Conservation (phyloP, 192 early-diverging fungal species). For the Podila clonocystis region DNA sequence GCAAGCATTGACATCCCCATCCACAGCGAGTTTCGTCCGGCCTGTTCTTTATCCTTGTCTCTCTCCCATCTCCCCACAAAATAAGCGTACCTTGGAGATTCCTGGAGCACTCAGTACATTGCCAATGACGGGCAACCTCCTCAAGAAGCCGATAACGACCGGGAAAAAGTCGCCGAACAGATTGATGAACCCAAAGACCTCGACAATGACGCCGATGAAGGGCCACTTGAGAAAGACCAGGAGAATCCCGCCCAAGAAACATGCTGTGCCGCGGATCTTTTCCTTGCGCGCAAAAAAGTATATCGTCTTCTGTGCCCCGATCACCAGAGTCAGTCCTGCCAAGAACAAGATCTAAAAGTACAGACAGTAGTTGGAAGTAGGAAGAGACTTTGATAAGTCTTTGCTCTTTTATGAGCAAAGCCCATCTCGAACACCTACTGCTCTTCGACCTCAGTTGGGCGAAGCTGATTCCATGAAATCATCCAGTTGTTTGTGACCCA, state of each 20-base stretch:
- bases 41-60: too few relatives aligned
- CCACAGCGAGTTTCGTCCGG: too few relatives aligned
- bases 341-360: constrained; percentile 86
- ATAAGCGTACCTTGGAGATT: constrained; percentile 71
- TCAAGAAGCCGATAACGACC: constrained; percentile 87
- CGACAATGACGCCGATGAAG: constrained; percentile 87
- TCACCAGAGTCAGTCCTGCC: constrained; percentile 87
- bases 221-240: constrained; percentile 93
- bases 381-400: too few relatives aligned
- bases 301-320: constrained; percentile 87
- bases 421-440: too few relatives aligned
- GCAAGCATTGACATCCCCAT: too few relatives aligned
- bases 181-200: constrained; percentile 96
- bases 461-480: too few relatives aligned
- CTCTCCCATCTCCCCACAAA: neutral
- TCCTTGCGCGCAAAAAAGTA: constrained; percentile 87
- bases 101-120: constrained; percentile 85
- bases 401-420: too few relatives aligned
- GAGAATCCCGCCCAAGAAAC: constrained; percentile 89
- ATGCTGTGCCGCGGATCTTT: constrained; percentile 90
- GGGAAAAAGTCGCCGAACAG: constrained; percentile 99
- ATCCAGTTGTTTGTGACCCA: too few relatives aligned
- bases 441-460: too few relatives aligned
- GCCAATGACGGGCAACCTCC: constrained; percentile 91
- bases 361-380: too few relatives aligned